Base-by-base conservation (phyloP, 2,329 filamentous ascomycete genomes). In the Pseudopyricularia javanii region DNA sequence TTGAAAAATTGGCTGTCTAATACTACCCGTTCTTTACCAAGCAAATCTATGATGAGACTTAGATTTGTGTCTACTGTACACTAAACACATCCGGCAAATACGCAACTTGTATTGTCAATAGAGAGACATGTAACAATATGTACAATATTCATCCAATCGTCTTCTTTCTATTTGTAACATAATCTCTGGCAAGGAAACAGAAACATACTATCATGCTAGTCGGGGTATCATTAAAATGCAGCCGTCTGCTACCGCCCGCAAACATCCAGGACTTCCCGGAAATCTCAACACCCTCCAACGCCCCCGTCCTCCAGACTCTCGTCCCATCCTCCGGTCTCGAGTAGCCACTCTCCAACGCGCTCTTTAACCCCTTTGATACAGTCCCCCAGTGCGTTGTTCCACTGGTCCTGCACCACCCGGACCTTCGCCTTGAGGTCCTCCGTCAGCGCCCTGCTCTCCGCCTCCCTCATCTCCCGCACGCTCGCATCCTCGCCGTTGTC, bases 341-440 rank as follows among this genome's bases (percentile, higher is more conserved):
- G 68, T 59, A 96, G 73, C 71, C 83, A 91, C 30, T 76, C 77
- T 52, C 83, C 83, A 0, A 95, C 84, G 51, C 85, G 74, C 63
- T 82, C 80, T 68, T 88, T 91, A 56, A 91, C 83, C 15, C 74
- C 77, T 56, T 79, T 79, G 59, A 97, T 76, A 53, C 83, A 80
- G 56, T 83, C 82, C 1, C 91, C 91, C n/a, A 97, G 73, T 5
- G 88, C 90, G 61, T 89, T 87, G 34, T 78, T 75, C 91, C 93
- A 97, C 68, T 95, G 89, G 53, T 89, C 86, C 68, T 95, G 90
- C 33, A 97, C 88, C 57, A 91, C 81, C 32, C 85, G 80, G 2
- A 96, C 93, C 68, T 94, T 95, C 62, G 96, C 91, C 70, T 97
- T 93, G 59, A 97, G 68, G 63, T 96, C 91, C 49, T 84, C 82